Evolutionary conservation across 345 rosid species (phyloP), one percentile per base, ranked within the genome.

Genomic region (Odontarrhena argentea): DNA sequence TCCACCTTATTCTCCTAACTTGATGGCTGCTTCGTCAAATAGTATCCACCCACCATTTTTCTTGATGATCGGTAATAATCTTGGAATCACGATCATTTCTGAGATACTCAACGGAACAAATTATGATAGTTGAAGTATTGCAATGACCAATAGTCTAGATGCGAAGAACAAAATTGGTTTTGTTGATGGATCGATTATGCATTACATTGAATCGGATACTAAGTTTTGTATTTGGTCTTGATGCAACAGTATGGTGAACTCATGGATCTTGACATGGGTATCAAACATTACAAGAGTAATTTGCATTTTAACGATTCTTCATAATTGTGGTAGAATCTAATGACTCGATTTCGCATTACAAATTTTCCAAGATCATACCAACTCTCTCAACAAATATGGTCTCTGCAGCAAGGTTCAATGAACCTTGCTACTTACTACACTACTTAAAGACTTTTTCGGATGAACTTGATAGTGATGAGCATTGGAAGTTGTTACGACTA

Each of bases 161-260:
- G 48, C 18, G 8, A 44, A 13, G 3, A 44, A 13, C 1, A 44
- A 13, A 9, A 0, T 44, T 5, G 48, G 48, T 0, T 44, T 44
- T 14, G 22, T 44, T 5, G 48, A 44, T 44, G 48, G 48, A 13
- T 44, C 48, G 6, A 1, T 44, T 0, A 8, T 18, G 1, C 18
- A 1, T 0, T 22, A 8, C 0, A 1, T 0, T 1, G 24, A 14
- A 14, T 1, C 49, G 3, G 9, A 14, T 45, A 4, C 25, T 0
- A 18, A 14, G 2, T 45, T 13, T 45, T 1, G 49, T 2, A 45
- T 45, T 1, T 45, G 49, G 49, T 45, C 25, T 0, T 0, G 49
- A 0, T 45, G 49, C 8, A 14, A 14, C 6, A 13, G 9, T 2
- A 45, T 45, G 49, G 49, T 45, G 9, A 14, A 2, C 13, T 45